phyloP scores from a whole-genome alignment of 768 basidiomycete species.

The Trametes villosa region DNA sequence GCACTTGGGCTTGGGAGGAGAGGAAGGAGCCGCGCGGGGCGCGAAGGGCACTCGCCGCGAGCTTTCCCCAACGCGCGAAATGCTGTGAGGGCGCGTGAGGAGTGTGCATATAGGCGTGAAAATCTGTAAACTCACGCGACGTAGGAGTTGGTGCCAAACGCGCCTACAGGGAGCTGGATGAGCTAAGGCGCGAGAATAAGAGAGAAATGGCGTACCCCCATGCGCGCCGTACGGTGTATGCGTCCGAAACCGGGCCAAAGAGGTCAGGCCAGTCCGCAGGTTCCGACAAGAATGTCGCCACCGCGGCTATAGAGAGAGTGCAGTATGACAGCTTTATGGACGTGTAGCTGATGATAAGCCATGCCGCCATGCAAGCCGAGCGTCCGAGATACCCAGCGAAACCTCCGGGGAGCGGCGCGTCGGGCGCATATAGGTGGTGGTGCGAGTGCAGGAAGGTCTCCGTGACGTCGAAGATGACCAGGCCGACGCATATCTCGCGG shows the following conservation, averaged over 20 bases:
- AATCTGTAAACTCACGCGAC: constrained; percentile 34
- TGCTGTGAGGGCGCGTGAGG: constrained; percentile 22
- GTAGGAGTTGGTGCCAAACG: constrained; percentile 45
- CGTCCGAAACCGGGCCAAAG: constrained; percentile 39
- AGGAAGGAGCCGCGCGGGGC: constrained; percentile 32
- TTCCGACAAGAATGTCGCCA: constrained; percentile 27
- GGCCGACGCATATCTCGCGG: neutral
- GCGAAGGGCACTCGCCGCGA: constrained; percentile 24
- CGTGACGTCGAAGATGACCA: neutral
- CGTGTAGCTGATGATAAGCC: neutral
- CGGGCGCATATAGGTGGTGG: neutral
- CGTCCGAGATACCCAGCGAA: neutral
- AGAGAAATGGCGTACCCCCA: constrained; percentile 42
- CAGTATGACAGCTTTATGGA: neutral
- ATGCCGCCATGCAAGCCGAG: neutral
- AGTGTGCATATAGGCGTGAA: neutral
- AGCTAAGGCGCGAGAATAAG: neutral
- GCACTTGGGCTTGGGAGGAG: constrained; percentile 40
- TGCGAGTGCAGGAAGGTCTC: neutral
- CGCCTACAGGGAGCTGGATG: constrained; percentile 24
- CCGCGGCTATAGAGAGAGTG: neutral
- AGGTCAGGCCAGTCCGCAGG: constrained; percentile 45
- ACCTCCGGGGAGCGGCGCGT: neutral
- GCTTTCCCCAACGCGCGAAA: constrained; percentile 34
- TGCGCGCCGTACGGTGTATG: constrained; percentile 43